Evolutionary conservation across 345 rosid genomes (phyloP), one percentile per base, ranked within the genome.

Genomic region (Dipteronia dyeriana): DNA sequence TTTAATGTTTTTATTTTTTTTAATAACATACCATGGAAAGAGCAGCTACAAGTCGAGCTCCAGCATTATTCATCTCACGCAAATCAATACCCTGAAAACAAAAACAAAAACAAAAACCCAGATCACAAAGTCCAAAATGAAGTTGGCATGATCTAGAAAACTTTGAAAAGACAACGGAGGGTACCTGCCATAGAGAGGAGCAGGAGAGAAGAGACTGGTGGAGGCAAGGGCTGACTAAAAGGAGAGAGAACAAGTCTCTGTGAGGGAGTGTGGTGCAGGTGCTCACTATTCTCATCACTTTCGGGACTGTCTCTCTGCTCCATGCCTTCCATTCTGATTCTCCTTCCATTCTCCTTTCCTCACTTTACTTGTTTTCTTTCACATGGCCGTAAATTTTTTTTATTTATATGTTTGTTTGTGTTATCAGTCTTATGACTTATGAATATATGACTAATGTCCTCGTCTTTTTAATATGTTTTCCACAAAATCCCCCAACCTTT

Each of bases 61-160:
- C 98, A 67, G 94, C 94, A 76, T 79, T 84, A 51, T 81, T 82
- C 93, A 82, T 88, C 90, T 95, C 99, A 4, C 89, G 93, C 83
- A 93, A 75, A 82, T 95, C 90, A 63, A 95, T 87, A 65, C 66
- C 85, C 99, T 95, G 82, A 65, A 76, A 79, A 26, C 75, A 63
- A 59, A 71, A 79, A 26, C 75, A 63, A 59, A 71, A 77, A 31
- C 66, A 81, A 64, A 25, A 39, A 75, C 64, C 82, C 77, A 77
- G n/a, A 76, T 68, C 81, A 80, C 14, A 75, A 39, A 74, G 71
- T 5, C 51, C 65, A 23, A 29, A 12, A 65, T 5, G n/a, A 31
- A 16, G 43, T 54, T 43, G 68, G 25, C 12, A 76, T 29, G 43
- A 56, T 23, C n/a, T 6, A 64, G 25, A 72, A 22, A 23, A 45